These are phyloP conservation scores for Pythium coloratum DNA, from an alignment of 352 stramenopile species.

Conservation along the genomic window DNA sequence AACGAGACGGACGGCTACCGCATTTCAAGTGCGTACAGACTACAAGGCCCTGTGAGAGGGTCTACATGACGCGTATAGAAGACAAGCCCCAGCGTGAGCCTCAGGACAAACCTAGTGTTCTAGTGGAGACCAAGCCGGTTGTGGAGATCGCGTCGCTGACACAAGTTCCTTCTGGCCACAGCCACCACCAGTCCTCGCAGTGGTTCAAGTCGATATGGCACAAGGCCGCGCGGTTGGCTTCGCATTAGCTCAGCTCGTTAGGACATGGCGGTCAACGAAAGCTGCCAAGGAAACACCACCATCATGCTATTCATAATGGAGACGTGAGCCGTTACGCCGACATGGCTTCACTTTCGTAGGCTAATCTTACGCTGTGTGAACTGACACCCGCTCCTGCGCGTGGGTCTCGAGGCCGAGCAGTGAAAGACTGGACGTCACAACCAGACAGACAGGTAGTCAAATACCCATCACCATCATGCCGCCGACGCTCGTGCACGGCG, in stretches of 20 bases:
- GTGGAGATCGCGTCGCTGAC: neutral
- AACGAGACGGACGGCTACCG: conserved; percentile 20
- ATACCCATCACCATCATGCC: neutral
- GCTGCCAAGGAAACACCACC: too few relatives aligned
- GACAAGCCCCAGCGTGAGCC: neutral
- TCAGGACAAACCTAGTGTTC: neutral
- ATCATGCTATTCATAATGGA: neutral
- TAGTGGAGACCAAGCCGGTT: neutral
- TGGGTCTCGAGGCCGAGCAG: neutral
- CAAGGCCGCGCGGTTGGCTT: neutral
- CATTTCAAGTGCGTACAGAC: conserved; percentile 22
- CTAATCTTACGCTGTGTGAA: conserved; percentile 1
- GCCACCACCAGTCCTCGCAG: conserved; percentile 6
- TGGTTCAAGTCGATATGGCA: conserved; percentile 16
- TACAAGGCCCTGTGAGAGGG: conserved; percentile 10
- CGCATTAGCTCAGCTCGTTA: neutral
- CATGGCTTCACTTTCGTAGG: neutral
- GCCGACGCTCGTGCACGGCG: conserved; percentile 57
- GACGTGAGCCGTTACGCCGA: neutral
- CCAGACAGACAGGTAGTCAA: neutral
- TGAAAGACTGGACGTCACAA: neutral
- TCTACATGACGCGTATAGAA: conserved; percentile 16
- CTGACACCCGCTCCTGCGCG: neutral
- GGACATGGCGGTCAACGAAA: too few relatives aligned
- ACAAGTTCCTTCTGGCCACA: neutral